Conservation (phyloP, 2,329 filamentous ascomycete genomes). For the Orbilia javanica region DNA sequence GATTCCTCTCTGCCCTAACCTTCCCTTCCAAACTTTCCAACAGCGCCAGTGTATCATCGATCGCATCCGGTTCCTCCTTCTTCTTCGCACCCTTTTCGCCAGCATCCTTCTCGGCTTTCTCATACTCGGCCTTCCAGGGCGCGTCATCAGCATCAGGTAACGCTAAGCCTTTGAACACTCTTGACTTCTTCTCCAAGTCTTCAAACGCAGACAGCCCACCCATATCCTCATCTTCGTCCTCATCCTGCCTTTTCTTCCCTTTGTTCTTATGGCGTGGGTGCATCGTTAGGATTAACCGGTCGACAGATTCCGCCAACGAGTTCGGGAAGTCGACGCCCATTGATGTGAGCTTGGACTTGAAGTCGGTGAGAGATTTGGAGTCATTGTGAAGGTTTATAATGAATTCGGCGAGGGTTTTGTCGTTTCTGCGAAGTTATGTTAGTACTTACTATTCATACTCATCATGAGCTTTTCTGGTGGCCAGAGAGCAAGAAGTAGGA, state of each 20-base stretch:
- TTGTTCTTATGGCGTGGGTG: constrained; percentile 85
- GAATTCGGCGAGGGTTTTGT: constrained; percentile 96
- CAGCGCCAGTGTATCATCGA: constrained; percentile 93
- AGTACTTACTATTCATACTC: too few species aligned
- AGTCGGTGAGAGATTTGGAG: constrained; percentile 77
- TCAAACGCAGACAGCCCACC: constrained; percentile 65
- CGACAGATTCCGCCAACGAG: constrained; percentile 90
- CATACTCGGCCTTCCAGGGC: constrained; percentile 69
- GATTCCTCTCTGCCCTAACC: constrained; percentile 66
- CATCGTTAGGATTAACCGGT: constrained; percentile 87
- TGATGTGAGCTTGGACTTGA: constrained; percentile 79
- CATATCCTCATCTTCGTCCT: constrained; percentile 62
- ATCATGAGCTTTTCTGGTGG: neutral
- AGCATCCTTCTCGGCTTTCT: constrained; percentile 63
- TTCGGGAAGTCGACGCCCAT: constrained; percentile 86
- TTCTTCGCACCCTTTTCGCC: constrained; percentile 61
- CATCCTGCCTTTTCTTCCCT: constrained; percentile 63
- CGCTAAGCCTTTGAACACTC: constrained; percentile 89
- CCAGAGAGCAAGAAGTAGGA: neutral
- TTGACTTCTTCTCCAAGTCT: constrained; percentile 78
- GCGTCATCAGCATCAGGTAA: constrained; percentile 80
- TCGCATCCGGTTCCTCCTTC: constrained; percentile 72
- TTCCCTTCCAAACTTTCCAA: constrained; percentile 86
- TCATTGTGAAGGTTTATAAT: constrained; percentile 89
- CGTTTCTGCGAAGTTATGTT: constrained; percentile 67